These are phyloP conservation scores for Tetrahymena elliotti DNA, from an alignment of 73 alveolate species.

Conservation along the genomic window DNA sequence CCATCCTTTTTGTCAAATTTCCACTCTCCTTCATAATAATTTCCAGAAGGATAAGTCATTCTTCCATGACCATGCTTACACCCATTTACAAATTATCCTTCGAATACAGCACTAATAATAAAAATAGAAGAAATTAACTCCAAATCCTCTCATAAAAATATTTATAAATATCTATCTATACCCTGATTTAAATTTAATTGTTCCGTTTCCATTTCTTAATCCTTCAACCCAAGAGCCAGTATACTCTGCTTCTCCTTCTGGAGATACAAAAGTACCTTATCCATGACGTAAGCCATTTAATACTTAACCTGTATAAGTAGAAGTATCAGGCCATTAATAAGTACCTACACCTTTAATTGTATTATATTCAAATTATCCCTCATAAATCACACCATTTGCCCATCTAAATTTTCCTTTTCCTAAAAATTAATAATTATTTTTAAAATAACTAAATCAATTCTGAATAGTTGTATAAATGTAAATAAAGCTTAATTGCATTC, in stretches of 20 bases:
- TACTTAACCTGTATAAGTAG: conserved; percentile 59
- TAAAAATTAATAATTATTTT: background rate
- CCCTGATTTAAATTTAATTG: conserved; percentile 73
- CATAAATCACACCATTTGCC: conserved; percentile 42
- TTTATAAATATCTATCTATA: background rate
- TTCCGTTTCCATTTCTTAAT: conserved; percentile 85
- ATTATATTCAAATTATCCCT: conserved; percentile 31
- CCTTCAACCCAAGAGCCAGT: conserved; percentile 87
- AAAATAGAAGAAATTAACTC: too few species aligned
- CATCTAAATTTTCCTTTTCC: conserved; percentile 47
- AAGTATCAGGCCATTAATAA: conserved; percentile 42
- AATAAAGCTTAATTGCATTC: too few species aligned
- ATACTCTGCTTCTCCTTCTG: conserved; percentile 63
- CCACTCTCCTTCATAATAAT: conserved; percentile 94
- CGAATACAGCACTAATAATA: conserved; percentile 56
- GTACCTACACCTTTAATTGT: conserved; percentile 28
- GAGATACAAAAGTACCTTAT: conserved; percentile 55
- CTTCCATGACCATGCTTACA: conserved; percentile 88
- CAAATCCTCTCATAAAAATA: too few species aligned
- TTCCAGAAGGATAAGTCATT: conserved; percentile 85
- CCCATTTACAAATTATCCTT: conserved; percentile 86
- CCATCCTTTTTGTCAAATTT: conserved; percentile 77
- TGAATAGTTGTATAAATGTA: background rate
- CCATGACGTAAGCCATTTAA: conserved; percentile 80
- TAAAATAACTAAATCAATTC: background rate